Evolutionary conservation across 164 flowering plant species (phyloP).

Genomic region (Stephania cephalantha): DNA sequence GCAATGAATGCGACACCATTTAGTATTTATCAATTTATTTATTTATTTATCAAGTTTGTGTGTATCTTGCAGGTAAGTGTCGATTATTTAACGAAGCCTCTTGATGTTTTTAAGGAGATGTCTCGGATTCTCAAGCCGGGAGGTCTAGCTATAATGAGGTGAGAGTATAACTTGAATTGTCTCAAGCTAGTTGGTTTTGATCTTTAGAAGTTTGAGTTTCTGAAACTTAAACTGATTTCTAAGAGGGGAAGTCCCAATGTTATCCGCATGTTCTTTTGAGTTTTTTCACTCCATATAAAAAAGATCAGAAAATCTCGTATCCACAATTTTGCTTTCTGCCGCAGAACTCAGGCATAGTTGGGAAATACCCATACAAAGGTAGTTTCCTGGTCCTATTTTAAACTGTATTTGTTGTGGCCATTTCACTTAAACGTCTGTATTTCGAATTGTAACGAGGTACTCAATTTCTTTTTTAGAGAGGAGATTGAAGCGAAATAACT

Average conservation of each 20-base stretch:
- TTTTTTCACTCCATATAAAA: background rate
- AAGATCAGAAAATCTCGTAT: background rate
- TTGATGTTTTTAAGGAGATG: constrained; percentile 92
- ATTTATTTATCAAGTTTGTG: background rate
- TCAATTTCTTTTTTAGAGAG: background rate
- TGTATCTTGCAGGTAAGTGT: constrained; percentile 75
- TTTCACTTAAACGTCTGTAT: background rate
- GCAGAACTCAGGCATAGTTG: background rate
- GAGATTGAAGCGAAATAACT: background rate
- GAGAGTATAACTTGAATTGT: background rate
- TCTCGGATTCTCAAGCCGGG: constrained; percentile 78
- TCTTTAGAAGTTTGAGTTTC: background rate
- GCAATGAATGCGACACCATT: background rate
- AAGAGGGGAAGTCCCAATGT: too few species aligned
- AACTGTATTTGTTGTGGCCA: background rate
- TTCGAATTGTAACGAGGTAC: background rate
- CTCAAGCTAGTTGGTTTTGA: background rate
- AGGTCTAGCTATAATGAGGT: constrained; percentile 87
- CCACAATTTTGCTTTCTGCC: background rate
- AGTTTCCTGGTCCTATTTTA: background rate
- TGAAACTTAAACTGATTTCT: background rate
- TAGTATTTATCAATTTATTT: background rate
- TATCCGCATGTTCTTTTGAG: background rate
- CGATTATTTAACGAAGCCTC: constrained; percentile 80
- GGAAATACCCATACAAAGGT: background rate